phyloP scores from a whole-genome alignment of 208 protist species.

The Sergeia podlipaevii region DNA sequence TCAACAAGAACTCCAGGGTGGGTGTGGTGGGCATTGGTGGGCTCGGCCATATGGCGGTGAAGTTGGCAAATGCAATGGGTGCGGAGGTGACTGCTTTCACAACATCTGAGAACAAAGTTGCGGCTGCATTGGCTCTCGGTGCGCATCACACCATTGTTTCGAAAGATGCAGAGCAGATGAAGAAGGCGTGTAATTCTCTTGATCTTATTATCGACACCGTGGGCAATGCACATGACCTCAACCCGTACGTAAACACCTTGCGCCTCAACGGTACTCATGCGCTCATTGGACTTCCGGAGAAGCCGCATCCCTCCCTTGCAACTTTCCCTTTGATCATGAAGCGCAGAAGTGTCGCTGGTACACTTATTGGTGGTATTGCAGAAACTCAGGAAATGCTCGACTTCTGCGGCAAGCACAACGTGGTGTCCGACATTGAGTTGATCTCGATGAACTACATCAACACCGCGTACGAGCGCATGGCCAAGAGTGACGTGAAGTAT shows the following conservation, averaged over 20 bases:
- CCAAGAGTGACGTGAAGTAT: slow-evolving; percentile 64
- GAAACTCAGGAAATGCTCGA: slow-evolving; percentile 86
- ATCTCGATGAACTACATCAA: slow-evolving; percentile 70
- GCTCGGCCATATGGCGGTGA: slow-evolving; percentile 88
- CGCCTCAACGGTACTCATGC: slow-evolving; percentile 41
- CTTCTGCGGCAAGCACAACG: slow-evolving; percentile 72
- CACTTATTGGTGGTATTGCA: slow-evolving; percentile 61
- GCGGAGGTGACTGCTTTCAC: slow-evolving; percentile 84
- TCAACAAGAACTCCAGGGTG: slow-evolving; percentile 54
- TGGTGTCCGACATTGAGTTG: slow-evolving; percentile 58
- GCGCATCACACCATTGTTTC: slow-evolving; percentile 58
- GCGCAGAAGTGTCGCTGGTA: slow-evolving; percentile 30
- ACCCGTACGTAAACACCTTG: slow-evolving; percentile 44
- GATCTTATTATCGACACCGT: slow-evolving; percentile 74
- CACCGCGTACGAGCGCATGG: slow-evolving; percentile 59
- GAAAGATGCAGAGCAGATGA: slow-evolving; percentile 52
- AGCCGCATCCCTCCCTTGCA: slow-evolving; percentile 33
- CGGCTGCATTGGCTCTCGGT: slow-evolving; percentile 58
- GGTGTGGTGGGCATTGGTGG: slow-evolving; percentile 85
- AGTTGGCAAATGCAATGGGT: slow-evolving; percentile 81
- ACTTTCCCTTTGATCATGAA: slow-evolving; percentile 19
- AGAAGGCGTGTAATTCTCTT: slow-evolving; percentile 29
- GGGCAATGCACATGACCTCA: slow-evolving; percentile 37
- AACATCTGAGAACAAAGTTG: slow-evolving; percentile 52
- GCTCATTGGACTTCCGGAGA: slow-evolving; percentile 50